Evolutionary conservation across 1,284 basidiomycete genomes (phyloP).

Genomic region (Amylostereum chailletii): DNA sequence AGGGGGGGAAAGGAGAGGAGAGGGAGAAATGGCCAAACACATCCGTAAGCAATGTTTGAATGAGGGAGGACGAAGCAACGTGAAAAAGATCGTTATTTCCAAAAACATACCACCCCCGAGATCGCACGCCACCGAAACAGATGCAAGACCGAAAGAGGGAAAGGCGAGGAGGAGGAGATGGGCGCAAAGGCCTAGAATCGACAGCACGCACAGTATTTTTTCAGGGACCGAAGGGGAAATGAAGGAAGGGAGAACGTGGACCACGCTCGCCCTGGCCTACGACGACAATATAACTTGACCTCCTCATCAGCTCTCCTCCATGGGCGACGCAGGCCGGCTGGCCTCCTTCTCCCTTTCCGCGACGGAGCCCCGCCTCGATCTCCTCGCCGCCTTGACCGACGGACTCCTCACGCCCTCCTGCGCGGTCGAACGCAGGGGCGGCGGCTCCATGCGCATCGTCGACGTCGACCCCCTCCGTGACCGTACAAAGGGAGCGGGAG

Average conservation of each 20-base stretch:
- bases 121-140: no score
- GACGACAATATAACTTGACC: neutral
- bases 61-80: no score
- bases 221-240: no score
- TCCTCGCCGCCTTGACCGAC: neutral
- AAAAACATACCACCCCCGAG: no score
- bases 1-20: neutral
- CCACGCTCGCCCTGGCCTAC: no score
- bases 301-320: conserved; percentile 5
- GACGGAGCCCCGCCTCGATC: conserved; percentile 1
- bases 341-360: neutral
- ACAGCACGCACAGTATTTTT: no score
- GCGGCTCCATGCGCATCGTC: conserved; percentile 37
- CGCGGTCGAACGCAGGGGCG: conserved; percentile 19
- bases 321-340: conserved; percentile 7
- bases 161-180: no score
- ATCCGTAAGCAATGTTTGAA: no score
- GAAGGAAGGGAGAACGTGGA: no score
- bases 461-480: conserved; percentile 38
- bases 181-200: no score
- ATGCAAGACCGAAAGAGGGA: no score
- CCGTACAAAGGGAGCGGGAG: conserved; percentile 39
- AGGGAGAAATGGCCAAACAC: neutral
- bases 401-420: conserved; percentile 2
- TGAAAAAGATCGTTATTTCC: no score